phyloP scores from a whole-genome alignment of 192 early-diverging fungal genomes.

The Entophlyctis helioformis region DNA sequence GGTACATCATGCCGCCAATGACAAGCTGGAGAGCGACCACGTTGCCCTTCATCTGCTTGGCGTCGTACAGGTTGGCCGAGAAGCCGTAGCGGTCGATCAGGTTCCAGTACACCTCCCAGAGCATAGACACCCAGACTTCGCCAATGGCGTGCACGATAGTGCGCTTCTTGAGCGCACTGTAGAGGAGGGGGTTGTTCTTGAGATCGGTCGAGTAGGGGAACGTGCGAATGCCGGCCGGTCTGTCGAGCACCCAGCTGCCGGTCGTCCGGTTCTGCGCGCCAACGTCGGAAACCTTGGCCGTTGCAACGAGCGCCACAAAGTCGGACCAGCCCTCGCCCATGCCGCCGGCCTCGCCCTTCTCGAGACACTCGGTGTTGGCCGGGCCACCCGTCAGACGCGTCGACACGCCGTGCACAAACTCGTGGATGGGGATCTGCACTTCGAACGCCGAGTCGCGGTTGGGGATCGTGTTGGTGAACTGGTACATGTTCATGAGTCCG shows the following conservation, averaged over 20 bases:
- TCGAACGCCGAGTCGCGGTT: slow-evolving; percentile 48
- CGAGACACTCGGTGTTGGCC: too few relatives aligned
- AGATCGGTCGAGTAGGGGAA: slow-evolving; percentile 49
- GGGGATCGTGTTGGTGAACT: slow-evolving; percentile 30
- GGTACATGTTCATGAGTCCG: slow-evolving; percentile 41
- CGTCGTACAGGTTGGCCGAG: slow-evolving; percentile 10
- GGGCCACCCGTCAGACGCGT: slow-evolving; percentile 61
- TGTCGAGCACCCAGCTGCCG: slow-evolving; percentile 26
- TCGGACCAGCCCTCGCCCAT: slow-evolving; percentile 61
- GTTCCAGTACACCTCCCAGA: slow-evolving; percentile 49
- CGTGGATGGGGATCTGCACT: slow-evolving; percentile 45
- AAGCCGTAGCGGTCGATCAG: slow-evolving; percentile 16
- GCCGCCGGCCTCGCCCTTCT: slow-evolving; percentile 30
- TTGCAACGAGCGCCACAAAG: slow-evolving; percentile 24
- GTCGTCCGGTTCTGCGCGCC: slow-evolving; percentile 23
- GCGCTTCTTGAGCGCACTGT: slow-evolving; percentile 11
- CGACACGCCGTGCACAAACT: slow-evolving; percentile 49
- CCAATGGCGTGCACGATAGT: slow-evolving; percentile 46
- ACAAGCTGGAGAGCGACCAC: slow-evolving; percentile 34
- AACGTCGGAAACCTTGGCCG: slow-evolving; percentile 18
- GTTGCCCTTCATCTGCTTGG: slow-evolving; percentile 27
- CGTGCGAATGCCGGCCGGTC: slow-evolving; percentile 19
- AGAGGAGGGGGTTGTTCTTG: slow-evolving; percentile 19
- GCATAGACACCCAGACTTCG: slow-evolving; percentile 47
- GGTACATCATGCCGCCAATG: slow-evolving; percentile 42